These are phyloP conservation scores for Pseudogymnoascus sp. DNA, from an alignment of 2,329 filamentous ascomycete species.

Conservation along the genomic window DNA sequence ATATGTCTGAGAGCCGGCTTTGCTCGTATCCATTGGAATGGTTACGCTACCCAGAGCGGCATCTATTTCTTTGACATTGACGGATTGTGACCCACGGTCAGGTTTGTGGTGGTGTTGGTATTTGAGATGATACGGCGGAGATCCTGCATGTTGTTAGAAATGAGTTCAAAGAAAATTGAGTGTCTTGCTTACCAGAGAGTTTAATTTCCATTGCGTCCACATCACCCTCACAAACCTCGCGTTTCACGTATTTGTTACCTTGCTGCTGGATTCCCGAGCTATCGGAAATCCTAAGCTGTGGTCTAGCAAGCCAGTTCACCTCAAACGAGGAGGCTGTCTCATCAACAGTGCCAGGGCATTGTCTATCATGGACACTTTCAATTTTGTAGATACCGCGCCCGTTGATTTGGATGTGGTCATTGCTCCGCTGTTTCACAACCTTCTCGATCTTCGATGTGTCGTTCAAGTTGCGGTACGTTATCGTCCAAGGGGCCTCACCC, in stretches of 20 bases:
- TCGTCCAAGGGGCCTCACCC: constrained; percentile 75
- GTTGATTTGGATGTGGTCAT: constrained; percentile 61
- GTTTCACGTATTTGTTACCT: constrained; percentile 57
- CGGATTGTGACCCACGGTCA: constrained; percentile 54
- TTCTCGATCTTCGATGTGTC: constrained; percentile 37
- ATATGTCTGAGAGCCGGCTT: constrained; percentile 79
- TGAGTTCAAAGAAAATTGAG: neutral
- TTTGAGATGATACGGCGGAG: constrained; percentile 72
- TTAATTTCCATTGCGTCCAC: constrained; percentile 80
- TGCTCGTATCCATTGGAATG: constrained; percentile 77
- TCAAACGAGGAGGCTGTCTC: constrained; percentile 65
- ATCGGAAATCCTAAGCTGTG: constrained; percentile 59
- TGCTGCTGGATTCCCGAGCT: constrained; percentile 52
- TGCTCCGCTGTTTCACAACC: constrained; percentile 45
- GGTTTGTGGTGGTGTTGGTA: constrained; percentile 74
- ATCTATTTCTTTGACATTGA: constrained; percentile 65
- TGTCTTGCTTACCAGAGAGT: constrained; percentile 55
- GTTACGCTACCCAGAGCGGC: constrained; percentile 68
- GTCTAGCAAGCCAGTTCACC: constrained; percentile 79
- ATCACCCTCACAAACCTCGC: constrained; percentile 87
- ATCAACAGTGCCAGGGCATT: constrained; percentile 77
- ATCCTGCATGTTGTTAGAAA: constrained; percentile 41
- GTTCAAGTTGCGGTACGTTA: constrained; percentile 66
- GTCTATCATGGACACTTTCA: constrained; percentile 64
- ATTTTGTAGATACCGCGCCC: constrained; percentile 73